Percentiles rank a stretch among this genome's conserved stretches.
Evolutionary conservation across 2,329 filamentous ascomycete genomes (phyloP).

Genomic region (Diaporthe ampelina): DNA sequence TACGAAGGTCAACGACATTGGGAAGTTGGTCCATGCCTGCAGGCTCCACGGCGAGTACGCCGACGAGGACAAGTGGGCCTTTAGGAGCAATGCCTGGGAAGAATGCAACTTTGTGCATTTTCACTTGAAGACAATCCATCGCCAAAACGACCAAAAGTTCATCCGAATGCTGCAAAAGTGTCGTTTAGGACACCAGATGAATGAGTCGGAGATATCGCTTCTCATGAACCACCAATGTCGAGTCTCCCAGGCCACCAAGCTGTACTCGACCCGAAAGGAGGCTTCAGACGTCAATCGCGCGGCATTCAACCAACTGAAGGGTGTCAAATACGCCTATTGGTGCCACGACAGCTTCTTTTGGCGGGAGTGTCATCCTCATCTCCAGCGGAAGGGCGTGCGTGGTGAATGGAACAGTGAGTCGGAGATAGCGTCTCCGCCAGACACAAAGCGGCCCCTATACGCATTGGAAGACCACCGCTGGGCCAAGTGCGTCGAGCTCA

Average conservation of each 20-base stretch:
- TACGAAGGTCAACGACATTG: constrained; percentile 38
- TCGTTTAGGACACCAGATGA: constrained; percentile 60
- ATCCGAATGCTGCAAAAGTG: constrained; percentile 69
- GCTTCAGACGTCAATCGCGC: constrained; percentile 53
- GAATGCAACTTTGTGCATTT: constrained; percentile 67
- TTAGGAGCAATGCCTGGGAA: constrained; percentile 67
- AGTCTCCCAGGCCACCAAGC: constrained; percentile 57
- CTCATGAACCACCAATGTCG: constrained; percentile 61
- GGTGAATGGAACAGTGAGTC: constrained; percentile 36
- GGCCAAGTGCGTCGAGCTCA: constrained; percentile 59
- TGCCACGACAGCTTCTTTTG: constrained; percentile 58
- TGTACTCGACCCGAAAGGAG: constrained; percentile 59
- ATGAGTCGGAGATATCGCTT: constrained; percentile 53
- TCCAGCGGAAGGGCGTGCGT: constrained; percentile 45
- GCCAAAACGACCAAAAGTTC: constrained; percentile 68
- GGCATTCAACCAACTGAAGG: constrained; percentile 52
- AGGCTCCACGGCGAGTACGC: constrained; percentile 53
- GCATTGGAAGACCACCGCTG: constrained; percentile 62
- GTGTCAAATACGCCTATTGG: constrained; percentile 48
- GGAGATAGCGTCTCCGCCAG: constrained; percentile 28
- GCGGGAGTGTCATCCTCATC: constrained; percentile 48
- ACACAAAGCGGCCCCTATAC: constrained; percentile 48
- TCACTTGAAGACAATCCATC: constrained; percentile 67
- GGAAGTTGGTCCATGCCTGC: constrained; percentile 50
- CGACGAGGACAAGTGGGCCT: constrained; percentile 72